Evolutionary conservation across 2,329 filamentous ascomycete genomes (phyloP).

Genomic region (Ramichloridium luteum): DNA sequence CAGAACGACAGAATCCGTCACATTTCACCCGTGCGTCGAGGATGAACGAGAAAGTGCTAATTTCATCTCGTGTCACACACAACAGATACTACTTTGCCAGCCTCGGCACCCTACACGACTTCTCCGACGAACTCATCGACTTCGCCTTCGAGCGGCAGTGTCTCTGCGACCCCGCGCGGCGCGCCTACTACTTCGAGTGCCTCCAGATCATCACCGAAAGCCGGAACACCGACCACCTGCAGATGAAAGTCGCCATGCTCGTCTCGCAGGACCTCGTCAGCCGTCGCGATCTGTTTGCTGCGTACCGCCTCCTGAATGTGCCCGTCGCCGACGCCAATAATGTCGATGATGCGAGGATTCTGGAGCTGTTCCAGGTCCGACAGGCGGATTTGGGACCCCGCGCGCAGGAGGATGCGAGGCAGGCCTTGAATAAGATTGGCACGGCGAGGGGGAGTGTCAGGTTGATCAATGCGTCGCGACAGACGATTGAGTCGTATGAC

Average conservation of each 20-base stretch:
- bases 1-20: too few species aligned
- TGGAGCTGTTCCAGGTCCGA: conserved; percentile 48
- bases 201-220: conserved; percentile 47
- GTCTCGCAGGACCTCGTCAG: conserved; percentile 47
- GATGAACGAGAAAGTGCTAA: too few species aligned
- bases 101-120: conserved; percentile 50
- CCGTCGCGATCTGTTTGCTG: conserved; percentile 42
- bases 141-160: conserved; percentile 53
- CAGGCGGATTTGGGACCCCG: conserved; percentile 41
- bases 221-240: conserved; percentile 45
- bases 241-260: conserved; percentile 45
- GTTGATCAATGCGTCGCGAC: conserved; percentile 46
- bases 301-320: conserved; percentile 50
- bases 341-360: conserved; percentile 47
- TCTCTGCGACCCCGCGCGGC: conserved; percentile 41
- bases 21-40: too few species aligned
- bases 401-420: conserved; percentile 44
- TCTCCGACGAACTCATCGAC: conserved; percentile 47
- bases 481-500: conserved; percentile 47
- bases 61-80: too few species aligned
- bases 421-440: conserved; percentile 48
- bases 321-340: conserved; percentile 29
- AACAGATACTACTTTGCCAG: conserved; percentile 38
- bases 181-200: conserved; percentile 52
- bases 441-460: conserved; percentile 43